A percentile compares a stretch with the other conserved stretches of the same genome.
Evolutionary conservation across 2,329 filamentous ascomycete species (phyloP).

Genomic region (Capronia americana): DNA sequence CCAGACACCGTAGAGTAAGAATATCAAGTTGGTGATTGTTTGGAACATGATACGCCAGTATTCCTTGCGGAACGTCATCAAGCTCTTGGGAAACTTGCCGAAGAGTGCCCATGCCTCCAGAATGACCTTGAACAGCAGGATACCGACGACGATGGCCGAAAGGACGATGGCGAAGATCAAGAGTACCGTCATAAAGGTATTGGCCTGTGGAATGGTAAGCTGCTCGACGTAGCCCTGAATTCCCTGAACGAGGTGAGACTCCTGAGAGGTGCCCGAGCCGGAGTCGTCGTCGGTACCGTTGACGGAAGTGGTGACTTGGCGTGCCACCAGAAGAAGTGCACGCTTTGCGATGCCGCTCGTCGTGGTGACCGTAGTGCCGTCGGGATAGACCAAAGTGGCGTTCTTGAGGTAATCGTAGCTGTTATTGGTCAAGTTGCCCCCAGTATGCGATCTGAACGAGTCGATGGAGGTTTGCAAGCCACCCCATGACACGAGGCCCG

Average conservation of each 20-base stretch:
- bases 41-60: slow-evolving; percentile 94
- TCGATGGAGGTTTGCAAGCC: slow-evolving; percentile 82
- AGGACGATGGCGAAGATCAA: slow-evolving; percentile 87
- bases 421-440: slow-evolving; percentile 83
- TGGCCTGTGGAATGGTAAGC: slow-evolving; percentile 81
- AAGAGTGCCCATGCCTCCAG: slow-evolving; percentile 92
- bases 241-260: slow-evolving; percentile 68
- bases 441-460: slow-evolving; percentile 77
- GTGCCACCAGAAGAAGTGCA: slow-evolving; percentile 60
- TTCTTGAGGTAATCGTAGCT: slow-evolving; percentile 78
- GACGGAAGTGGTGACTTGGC: slow-evolving; percentile 55
- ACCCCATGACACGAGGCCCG: slow-evolving; percentile 82
- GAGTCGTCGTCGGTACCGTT: slow-evolving; percentile 44
- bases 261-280: slow-evolving; percentile 48
- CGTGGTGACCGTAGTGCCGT: slow-evolving; percentile 60
- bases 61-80: slow-evolving; percentile 87
- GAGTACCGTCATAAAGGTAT: slow-evolving; percentile 95
- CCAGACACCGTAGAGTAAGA: slow-evolving; percentile 94
- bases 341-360: slow-evolving; percentile 60
- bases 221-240: slow-evolving; percentile 85
- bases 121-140: slow-evolving; percentile 88
- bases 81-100: slow-evolving; percentile 78
- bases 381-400: slow-evolving; percentile 73
- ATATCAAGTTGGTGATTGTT: slow-evolving; percentile 85
- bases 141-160: slow-evolving; percentile 80